Base-by-base conservation (phyloP, 2,329 filamentous ascomycete species). In the Alternaria conjuncta region DNA sequence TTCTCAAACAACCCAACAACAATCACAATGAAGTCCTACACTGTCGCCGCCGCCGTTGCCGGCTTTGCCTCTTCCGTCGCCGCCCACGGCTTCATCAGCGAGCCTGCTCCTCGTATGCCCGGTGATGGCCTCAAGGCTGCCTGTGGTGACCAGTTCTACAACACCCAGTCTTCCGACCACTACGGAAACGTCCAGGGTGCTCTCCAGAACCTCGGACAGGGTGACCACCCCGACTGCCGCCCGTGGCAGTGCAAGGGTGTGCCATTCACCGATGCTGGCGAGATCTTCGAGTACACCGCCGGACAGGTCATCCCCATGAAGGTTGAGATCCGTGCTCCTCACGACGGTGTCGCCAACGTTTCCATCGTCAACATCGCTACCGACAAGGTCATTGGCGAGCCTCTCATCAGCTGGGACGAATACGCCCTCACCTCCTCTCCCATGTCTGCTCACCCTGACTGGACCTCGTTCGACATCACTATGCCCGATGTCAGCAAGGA, bases 171-270 rank as follows among this genome's bases (percentile, higher is more conserved):
- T 36, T 80, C 84, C 15, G 86, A 88, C 81, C 81, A 83, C 75
- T 85, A 85, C 75, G 86, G 86, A 69, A 88, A 88, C 76, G 78
- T 88, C 67, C 86, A 89, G 76, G 83, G 83, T 61, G 80, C 86
- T 67, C 80, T 86, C 46, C 84, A 87, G 74, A 80, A 84, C 82
- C 72, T 74, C 59, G 36, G 36, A 41, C 60, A 74, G 63, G 72
- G 72, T 30, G 70, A 74, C 66, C 84, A 87, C 77, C 70, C 70
- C 60, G 85, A 86, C 79, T 88, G 86, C 75, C 79, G 86, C 70
- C 79, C 86, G 71, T 86, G 82, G 82, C 82, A 86, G 51, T 87
- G 86, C 85, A 87, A 88, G 79, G 87, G 87, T 64, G 85, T 84
- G 78, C 84, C 87, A 72, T 87, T 84, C 77, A 82, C 71, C 49